Evolutionary conservation across 208 protist species (phyloP), one percentile per base, ranked within the genome.

Genomic region (Trypanosoma lewisi): DNA sequence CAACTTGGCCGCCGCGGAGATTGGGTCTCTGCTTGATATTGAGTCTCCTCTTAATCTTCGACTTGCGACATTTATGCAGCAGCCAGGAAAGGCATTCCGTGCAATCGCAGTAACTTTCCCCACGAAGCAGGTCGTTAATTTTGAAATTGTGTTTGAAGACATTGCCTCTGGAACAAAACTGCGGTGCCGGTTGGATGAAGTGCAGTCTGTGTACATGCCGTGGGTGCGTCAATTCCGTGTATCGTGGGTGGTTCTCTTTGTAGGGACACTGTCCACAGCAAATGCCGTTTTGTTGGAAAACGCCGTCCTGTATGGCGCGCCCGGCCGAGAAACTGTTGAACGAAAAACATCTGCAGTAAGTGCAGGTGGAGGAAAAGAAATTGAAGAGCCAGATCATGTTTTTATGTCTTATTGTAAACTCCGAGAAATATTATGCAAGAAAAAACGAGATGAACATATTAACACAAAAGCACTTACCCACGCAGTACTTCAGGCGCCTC

Each of bases 31-130:
- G 9, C 63, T 91, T 0, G 82, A 91, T 60, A 77, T 89, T 33
- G 89, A 95, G 67, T 86, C 78, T 41, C 79, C 89, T 33, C 74
- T 95, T 23, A 95, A 95, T 61, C 86, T 95, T 9, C 85, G 89
- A 14, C 73, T 93, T 25, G 85, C 86, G 45, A 95, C 89, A 23
- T 78, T 95, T 33, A 91, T 87, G 48, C 83, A 82, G 17, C 79
- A 91, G 54, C 70, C 73, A 39, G 89, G 86, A 37, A 93, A 91
- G 69, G 81, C 89, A 21, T 93, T 95, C 42, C 85, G 89, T 44
- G 77, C 84, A 4, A 80, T 95, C 51, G 81, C 84, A 12, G 89
- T 89, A 9, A 70, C 75, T 54, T 75, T 90, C 60, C 78, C 81
- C 0, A 54, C 82, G 23, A 63, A 79, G 11, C 85, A 86, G 0